These are phyloP conservation scores for Populus hybrid DNA, from an alignment of 441 rosid species.

Conservation along the genomic window DNA sequence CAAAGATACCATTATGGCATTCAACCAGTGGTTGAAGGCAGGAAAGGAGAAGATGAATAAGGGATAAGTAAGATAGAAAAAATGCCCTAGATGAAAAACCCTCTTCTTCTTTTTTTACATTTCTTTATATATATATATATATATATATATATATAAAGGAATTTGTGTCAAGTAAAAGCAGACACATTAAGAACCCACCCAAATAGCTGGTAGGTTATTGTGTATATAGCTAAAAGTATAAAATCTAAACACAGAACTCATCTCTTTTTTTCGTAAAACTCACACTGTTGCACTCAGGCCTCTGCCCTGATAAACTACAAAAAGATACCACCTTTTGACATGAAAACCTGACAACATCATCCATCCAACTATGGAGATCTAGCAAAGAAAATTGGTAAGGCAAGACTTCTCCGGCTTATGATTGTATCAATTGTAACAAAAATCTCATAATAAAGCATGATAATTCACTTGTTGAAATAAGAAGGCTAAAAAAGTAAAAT, in stretches of 20 bases:
- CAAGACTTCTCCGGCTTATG: not conserved
- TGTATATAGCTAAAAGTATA: not conserved
- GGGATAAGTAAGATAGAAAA: not conserved
- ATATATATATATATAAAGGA: no score
- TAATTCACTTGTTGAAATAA: not conserved
- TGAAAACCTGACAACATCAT: not conserved
- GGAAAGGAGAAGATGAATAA: not conserved
- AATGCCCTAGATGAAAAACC: not conserved
- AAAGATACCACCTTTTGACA: not conserved
- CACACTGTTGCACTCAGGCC: not conserved
- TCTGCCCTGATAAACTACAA: not conserved
- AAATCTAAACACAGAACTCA: not conserved
- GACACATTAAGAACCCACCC: not conserved
- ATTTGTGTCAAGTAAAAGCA: not conserved
- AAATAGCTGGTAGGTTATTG: not conserved
- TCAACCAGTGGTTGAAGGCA: not conserved
- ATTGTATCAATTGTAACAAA: not conserved
- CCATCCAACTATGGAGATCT: not conserved
- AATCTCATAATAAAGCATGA: not conserved
- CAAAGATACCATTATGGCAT: not conserved
- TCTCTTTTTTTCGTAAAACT: not conserved
- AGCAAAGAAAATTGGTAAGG: not conserved
- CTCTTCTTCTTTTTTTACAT: not conserved
- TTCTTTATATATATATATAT: no score
- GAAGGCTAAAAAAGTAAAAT: not conserved